Percentiles rank a stretch among this genome's conserved stretches.
phyloP scores from a whole-genome alignment of 768 basidiomycete genomes.

The Russula olivacea region DNA sequence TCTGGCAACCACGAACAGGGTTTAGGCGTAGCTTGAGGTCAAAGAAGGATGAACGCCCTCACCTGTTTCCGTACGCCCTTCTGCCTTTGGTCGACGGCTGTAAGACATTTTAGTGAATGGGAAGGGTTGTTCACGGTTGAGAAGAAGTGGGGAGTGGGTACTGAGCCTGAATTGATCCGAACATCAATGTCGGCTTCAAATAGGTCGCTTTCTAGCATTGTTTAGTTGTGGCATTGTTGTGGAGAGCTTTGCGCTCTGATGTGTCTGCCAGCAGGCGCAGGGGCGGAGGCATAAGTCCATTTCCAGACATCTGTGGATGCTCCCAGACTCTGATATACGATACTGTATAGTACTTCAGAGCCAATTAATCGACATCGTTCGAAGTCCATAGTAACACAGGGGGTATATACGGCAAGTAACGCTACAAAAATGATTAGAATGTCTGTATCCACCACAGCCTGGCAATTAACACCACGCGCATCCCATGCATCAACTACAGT shows the following conservation, averaged over 20 bases:
- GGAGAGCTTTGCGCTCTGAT: too few species aligned
- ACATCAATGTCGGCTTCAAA: too few species aligned
- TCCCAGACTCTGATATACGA: too few species aligned
- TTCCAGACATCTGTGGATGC: too few species aligned
- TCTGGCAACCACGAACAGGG: too few species aligned
- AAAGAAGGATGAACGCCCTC: background rate
- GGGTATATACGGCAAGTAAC: background rate
- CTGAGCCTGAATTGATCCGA: background rate
- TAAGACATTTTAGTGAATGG: background rate
- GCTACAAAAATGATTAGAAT: background rate
- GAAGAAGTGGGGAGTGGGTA: background rate
- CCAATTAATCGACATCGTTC: too few species aligned
- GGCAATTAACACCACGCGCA: background rate
- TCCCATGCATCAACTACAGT: conserved; percentile 43
- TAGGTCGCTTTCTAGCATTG: too few species aligned
- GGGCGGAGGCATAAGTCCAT: too few species aligned
- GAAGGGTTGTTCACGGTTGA: background rate
- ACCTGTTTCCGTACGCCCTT: background rate
- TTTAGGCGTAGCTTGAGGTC: background rate
- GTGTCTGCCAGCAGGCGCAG: too few species aligned
- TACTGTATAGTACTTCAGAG: too few species aligned
- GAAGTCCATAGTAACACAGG: too few species aligned
- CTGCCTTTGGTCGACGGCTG: background rate
- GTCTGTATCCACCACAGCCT: background rate
- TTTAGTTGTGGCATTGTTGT: too few species aligned